Conservation (phyloP, 2,329 filamentous ascomycete species). For the Dactylellina parvicollis region DNA sequence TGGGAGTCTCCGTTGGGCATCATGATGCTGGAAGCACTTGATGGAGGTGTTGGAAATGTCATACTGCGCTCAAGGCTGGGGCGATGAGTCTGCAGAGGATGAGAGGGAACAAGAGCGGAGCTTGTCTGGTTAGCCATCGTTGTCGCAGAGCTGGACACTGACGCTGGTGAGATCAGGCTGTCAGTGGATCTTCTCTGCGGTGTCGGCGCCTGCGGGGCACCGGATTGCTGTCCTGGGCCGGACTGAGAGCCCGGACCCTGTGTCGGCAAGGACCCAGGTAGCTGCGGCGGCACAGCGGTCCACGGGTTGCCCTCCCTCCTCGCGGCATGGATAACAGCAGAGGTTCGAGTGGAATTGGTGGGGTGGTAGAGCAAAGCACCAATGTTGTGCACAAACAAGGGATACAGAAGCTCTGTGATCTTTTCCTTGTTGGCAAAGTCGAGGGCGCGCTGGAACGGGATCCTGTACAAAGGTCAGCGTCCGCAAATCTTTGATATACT, state of each 20-base stretch:
- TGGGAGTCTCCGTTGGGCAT: slow-evolving; percentile 82
- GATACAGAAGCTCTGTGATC: slow-evolving; percentile 94
- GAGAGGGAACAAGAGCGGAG: slow-evolving; percentile 72
- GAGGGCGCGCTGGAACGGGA: slow-evolving; percentile 94
- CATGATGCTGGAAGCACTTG: slow-evolving; percentile 87
- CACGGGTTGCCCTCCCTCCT: slow-evolving; percentile 66
- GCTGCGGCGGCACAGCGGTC: slow-evolving; percentile 65
- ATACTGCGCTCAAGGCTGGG: slow-evolving; percentile 84
- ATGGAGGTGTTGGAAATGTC: slow-evolving; percentile 92
- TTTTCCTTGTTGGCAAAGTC: slow-evolving; percentile 99
- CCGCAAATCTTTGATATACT: neutral
- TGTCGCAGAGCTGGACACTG: slow-evolving; percentile 73
- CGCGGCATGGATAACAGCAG: slow-evolving; percentile 85
- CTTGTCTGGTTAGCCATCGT: slow-evolving; percentile 70
- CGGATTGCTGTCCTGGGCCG: slow-evolving; percentile 52
- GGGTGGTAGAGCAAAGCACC: slow-evolving; percentile 92
- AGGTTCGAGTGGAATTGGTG: slow-evolving; percentile 82
- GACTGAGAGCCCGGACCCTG: slow-evolving; percentile 25
- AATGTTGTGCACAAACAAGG: slow-evolving; percentile 97
- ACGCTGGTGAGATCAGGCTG: slow-evolving; percentile 71
- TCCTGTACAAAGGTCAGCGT: slow-evolving; percentile 69
- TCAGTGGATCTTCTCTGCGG: slow-evolving; percentile 70
- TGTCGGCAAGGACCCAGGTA: slow-evolving; percentile 38
- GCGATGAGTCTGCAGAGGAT: slow-evolving; percentile 73
- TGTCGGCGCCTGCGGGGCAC: slow-evolving; percentile 59